Evolutionary conservation across 2,329 filamentous ascomycete genomes (phyloP), one percentile per base, ranked within the genome.

Genomic region (Calonectria pseudoturangicola): DNA sequence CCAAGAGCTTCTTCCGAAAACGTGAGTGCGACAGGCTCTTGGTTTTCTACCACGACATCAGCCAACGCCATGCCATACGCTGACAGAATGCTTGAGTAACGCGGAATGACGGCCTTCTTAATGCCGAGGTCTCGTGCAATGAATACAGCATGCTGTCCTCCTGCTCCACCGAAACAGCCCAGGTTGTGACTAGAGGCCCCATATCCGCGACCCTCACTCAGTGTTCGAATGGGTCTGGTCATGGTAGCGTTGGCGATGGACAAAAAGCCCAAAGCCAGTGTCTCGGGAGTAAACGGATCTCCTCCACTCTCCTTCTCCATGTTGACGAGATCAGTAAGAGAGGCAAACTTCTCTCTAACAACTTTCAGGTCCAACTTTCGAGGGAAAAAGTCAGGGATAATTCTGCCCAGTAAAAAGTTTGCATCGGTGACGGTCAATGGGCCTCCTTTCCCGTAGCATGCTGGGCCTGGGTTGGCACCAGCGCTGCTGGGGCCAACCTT

Each of bases 211-310:
- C 76, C 80, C n/a, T 81, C 80, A 13, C 76, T 81, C 0, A 81
- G 74, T 2, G 78, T 80, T 12, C 80, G 73, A 18, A 96, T 95
- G 0, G 94, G 94, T 39, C 93, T 87, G 0, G 91, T 92, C 93
- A 95, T 95, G 0, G 92, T 91, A 79, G 93, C 92, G 73, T 95
- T 94, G 5, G 93, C 93, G 56, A 95, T 92, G 66, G 93, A 90
- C 76, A 95, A 89, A 79, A 95, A 95, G 0, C 94, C 94, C 72
- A 93, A 91, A 0, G 93, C 93, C 0, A 81, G n/a, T 2, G 73
- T 75, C 58, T 81, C 77, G 0, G 76, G 73, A 0, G 80, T 80
- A 4, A 81, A 79, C 0, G 62, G 65, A 0, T 79, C 75, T 0
- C 70, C 67, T 2, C 36, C 66, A 0, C 70, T 73, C 16, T 77